A percentile compares a stretch with the other conserved stretches of the same genome.
These are phyloP conservation scores for Leucoagaricus sp. DNA, from an alignment of 1,284 basidiomycete genomes.

Conservation along the genomic window DNA sequence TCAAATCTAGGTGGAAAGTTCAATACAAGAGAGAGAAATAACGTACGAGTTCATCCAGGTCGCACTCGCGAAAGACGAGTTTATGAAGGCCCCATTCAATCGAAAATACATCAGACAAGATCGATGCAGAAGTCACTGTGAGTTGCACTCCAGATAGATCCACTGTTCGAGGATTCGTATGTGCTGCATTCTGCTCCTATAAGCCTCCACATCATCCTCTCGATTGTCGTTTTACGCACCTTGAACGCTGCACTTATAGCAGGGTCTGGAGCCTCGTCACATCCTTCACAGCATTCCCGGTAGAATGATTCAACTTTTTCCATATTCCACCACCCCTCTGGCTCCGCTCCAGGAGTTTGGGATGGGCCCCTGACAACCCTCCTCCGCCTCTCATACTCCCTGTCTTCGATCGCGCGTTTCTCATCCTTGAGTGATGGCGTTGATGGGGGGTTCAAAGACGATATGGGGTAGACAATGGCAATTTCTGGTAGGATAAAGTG, in stretches of 20 bases:
- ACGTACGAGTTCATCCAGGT: slow-evolving; percentile 77
- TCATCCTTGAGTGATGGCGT: slow-evolving; percentile 74
- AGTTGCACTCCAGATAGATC: slow-evolving; percentile 81
- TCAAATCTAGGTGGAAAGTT: slow-evolving; percentile 3
- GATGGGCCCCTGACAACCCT: slow-evolving; percentile 61
- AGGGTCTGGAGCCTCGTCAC: slow-evolving; percentile 71
- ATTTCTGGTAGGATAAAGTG: slow-evolving; percentile 86
- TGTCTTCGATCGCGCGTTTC: slow-evolving; percentile 68
- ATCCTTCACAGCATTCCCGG: slow-evolving; percentile 74
- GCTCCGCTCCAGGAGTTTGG: slow-evolving; percentile 33
- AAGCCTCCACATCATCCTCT: neutral
- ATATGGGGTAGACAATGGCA: slow-evolving; percentile 85
- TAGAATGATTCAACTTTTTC: slow-evolving; percentile 83
- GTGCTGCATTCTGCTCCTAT: slow-evolving; percentile 48
- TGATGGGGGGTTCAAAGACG: slow-evolving; percentile 76
- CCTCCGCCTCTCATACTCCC: slow-evolving; percentile 62
- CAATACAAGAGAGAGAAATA: slow-evolving; percentile 3
- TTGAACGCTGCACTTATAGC: slow-evolving; percentile 73
- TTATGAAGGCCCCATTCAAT: slow-evolving; percentile 90
- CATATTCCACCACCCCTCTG: slow-evolving; percentile 77
- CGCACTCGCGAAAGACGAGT: slow-evolving; percentile 78
- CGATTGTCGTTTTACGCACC: slow-evolving; percentile 43
- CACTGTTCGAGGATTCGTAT: slow-evolving; percentile 62
- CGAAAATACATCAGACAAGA: slow-evolving; percentile 85
- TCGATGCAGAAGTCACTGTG: slow-evolving; percentile 67